These are phyloP conservation scores for Cercospora sp. DNA, from an alignment of 2,329 filamentous ascomycete genomes.

Conservation along the genomic window DNA sequence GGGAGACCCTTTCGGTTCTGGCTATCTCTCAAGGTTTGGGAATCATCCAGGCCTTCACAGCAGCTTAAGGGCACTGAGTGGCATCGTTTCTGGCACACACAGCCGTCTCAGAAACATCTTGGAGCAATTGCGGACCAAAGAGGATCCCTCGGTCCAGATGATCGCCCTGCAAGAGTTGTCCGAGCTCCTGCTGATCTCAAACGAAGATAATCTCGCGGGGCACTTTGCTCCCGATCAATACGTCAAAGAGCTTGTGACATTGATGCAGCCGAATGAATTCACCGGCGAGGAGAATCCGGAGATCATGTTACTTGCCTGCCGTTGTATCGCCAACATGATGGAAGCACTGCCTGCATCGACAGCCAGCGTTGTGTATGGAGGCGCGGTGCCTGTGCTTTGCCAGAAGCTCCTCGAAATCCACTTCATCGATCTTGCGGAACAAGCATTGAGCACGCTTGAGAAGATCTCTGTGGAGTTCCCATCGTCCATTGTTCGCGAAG, in stretches of 20 bases:
- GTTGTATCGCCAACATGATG: constrained; percentile 96
- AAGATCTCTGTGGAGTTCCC: constrained; percentile 98
- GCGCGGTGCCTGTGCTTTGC: constrained; percentile 89
- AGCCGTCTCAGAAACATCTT: constrained; percentile 67
- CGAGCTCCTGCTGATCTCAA: constrained; percentile 89
- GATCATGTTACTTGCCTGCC: constrained; percentile 94
- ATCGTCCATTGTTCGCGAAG: constrained; percentile 90
- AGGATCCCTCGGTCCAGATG: constrained; percentile 82
- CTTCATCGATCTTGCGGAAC: constrained; percentile 96
- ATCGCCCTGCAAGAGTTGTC: constrained; percentile 92
- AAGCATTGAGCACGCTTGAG: constrained; percentile 91
- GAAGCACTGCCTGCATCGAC: constrained; percentile 91
- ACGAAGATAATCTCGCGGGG: constrained; percentile 92
- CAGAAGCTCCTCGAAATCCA: constrained; percentile 94
- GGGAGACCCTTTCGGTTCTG: constrained; percentile 61
- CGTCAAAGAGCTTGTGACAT: constrained; percentile 84
- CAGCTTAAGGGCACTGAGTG: constrained; percentile 81
- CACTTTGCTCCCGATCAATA: constrained; percentile 94
- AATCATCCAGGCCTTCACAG: constrained; percentile 67
- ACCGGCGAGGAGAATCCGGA: constrained; percentile 84
- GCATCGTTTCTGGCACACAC: constrained; percentile 86
- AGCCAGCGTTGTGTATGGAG: constrained; percentile 95
- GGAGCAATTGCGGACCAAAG: constrained; percentile 70
- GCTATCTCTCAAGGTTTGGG: constrained; percentile 67
- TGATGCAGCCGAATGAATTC: constrained; percentile 90